Base-by-base conservation (phyloP, 2,329 filamentous ascomycete species). In the Xylaria sp. region DNA sequence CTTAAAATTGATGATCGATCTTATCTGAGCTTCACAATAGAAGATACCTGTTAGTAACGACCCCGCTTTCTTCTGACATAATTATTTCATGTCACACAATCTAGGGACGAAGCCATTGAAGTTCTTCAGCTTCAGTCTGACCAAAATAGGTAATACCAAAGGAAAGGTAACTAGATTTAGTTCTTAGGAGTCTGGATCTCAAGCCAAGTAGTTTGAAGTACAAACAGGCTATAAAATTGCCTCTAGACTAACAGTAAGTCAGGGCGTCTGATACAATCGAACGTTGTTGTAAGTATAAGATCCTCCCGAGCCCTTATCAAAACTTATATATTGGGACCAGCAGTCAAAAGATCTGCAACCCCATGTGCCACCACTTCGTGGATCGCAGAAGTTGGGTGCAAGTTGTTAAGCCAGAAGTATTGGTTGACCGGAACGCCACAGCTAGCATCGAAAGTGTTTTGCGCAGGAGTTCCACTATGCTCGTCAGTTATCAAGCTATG, bases 381-480 rank as follows among this genome's bases (percentile, higher is more conserved):
- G 62, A 90, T 84, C 0, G 87, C 84, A 74, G 86, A 88, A 0
- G 88, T 90, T n/a, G 89, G 89, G 74, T 91, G 89, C 71, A 91
- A 76, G 46, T 77, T 81, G 72, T 91, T 90, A 36, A 90, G 79
- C 89, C 88, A 91, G 72, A 90, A 85, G 75, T 90, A 90, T 78
- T 90, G 79, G 74, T 90, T 86, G 2, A 89, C 87, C 0, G 86
- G 80, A 53, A 87, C 77, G 1, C 81, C 80, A 75, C 89, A 90
- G 57, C 80, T 82, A 5, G 80, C 73, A 57, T 77, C 77, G 40
- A 82, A 76, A 3, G 80, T 83, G 60, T 85, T 77, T 44, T 75
- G 74, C 1, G 78, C 75, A 2, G 82, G 80, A 0, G 84, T 86
- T 7, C 84, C 84, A 73, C 84, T 86, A 63, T 17, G 51, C 38